phyloP scores from a whole-genome alignment of 2,329 filamentous ascomycete genomes.

The Metarhizium rileyi region DNA sequence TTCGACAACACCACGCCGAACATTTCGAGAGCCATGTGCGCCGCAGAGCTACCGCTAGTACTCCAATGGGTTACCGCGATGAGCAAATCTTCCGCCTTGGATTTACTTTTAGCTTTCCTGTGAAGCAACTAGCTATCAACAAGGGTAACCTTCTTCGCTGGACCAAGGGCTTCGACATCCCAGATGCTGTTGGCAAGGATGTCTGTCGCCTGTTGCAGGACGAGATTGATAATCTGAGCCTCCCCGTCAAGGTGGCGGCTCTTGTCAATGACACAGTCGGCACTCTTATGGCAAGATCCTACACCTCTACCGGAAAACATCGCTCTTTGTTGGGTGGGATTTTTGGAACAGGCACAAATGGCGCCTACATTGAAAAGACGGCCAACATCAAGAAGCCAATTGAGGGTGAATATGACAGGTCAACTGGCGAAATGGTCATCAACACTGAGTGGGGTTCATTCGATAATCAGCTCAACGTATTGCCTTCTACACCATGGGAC shows the following conservation, averaged over 20 bases:
- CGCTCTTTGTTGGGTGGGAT: conserved; percentile 89
- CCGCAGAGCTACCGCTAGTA: conserved; percentile 51
- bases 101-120: conserved; percentile 98
- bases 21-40: conserved; percentile 66
- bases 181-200: conserved; percentile 88
- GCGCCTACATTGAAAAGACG: conserved; percentile 91
- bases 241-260: conserved; percentile 90
- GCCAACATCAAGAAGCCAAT: conserved; percentile 72
- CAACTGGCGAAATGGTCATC: conserved; percentile 90
- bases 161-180: conserved; percentile 98
- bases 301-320: conserved; percentile 81
- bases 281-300: conserved; percentile 94
- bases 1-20: conserved; percentile 78
- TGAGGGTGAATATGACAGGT: conserved; percentile 61
- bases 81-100: conserved; percentile 84
- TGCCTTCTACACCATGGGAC: conserved; percentile 82
- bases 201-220: conserved; percentile 82
- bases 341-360: conserved; percentile 95
- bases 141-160: conserved; percentile 88
- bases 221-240: conserved; percentile 76
- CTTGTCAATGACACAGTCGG: conserved; percentile 97
- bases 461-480: conserved; percentile 81
- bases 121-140: conserved; percentile 90
- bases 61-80: conserved; percentile 50
- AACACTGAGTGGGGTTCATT: conserved; percentile 99